Conservation (phyloP, 1,139 yeast species). For the Suhomyces taliae region DNA sequence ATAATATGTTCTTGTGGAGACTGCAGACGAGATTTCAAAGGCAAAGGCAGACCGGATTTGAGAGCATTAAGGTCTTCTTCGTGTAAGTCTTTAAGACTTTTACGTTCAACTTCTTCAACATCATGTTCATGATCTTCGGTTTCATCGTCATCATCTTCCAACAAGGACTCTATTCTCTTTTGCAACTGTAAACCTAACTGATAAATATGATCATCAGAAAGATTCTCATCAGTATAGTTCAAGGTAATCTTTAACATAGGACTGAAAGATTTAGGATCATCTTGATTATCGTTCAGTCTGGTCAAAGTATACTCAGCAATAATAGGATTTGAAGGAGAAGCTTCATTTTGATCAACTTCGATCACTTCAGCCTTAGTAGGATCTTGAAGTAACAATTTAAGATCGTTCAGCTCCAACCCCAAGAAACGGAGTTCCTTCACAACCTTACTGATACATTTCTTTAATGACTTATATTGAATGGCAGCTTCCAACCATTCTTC, state of each 20-base stretch:
- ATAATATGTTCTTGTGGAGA: conserved; percentile 17
- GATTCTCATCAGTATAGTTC: conserved; percentile 32
- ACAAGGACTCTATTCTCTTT: conserved; percentile 30
- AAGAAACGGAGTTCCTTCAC: conserved; percentile 57
- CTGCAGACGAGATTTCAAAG: conserved; percentile 4
- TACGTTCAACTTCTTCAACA: conserved; percentile 4
- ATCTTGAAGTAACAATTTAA: conserved; percentile 43
- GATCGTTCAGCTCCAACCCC: conserved; percentile 53
- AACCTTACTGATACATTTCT: conserved; percentile 63
- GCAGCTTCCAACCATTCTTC: conserved; percentile 69
- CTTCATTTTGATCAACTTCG: conserved; percentile 34
- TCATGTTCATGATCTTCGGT: conserved; percentile 3
- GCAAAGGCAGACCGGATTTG: conserved; percentile 1
- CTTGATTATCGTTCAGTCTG: conserved; percentile 22
- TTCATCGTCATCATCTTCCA: conserved; percentile 20
- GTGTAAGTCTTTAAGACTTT: conserved; percentile 1
- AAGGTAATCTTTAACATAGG: conserved; percentile 42
- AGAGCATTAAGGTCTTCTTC: background rate
- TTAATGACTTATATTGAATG: conserved; percentile 68
- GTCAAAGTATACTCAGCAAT: conserved; percentile 45
- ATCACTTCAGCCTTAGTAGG: conserved; percentile 25
- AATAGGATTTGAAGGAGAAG: conserved; percentile 39
- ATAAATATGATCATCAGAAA: conserved; percentile 39
- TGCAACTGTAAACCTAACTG: conserved; percentile 35
- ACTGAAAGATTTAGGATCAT: conserved; percentile 20